A percentile compares a stretch with the other conserved stretches of the same genome.
These are phyloP conservation scores for Populus deltoides DNA, from an alignment of 345 rosid genomes.

Conservation along the genomic window DNA sequence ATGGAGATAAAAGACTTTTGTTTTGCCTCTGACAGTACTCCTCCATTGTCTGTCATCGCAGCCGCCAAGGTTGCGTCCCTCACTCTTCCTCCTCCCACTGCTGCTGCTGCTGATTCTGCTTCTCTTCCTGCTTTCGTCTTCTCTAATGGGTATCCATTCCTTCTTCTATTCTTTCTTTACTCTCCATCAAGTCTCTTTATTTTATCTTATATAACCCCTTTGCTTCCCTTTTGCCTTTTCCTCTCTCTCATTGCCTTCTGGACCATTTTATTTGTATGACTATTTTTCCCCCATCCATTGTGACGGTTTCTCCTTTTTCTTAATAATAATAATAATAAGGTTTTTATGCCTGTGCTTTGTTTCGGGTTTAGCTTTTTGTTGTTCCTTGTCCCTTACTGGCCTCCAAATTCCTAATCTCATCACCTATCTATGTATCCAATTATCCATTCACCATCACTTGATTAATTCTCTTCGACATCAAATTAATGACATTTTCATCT, in stretches of 20 bases:
- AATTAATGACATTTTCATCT: not conserved
- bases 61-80: slow-evolving; percentile 53
- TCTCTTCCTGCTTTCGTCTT: slow-evolving; percentile 42
- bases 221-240: too few species aligned
- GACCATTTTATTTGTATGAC: too few species aligned
- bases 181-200: not conserved
- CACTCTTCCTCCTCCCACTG: slow-evolving; percentile 26
- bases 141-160: slow-evolving; percentile 55
- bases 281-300: too few species aligned
- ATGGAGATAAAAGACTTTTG: slow-evolving; percentile 48
- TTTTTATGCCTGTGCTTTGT: not conserved
- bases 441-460: too few species aligned
- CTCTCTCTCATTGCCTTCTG: too few species aligned
- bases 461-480: too few species aligned
- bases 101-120: slow-evolving; percentile 29
- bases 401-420: too few species aligned
- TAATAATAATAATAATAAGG: too few species aligned
- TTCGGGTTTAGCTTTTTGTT: not conserved
- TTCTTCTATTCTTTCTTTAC: not conserved
- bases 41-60: slow-evolving; percentile 58
- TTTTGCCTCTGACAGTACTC: slow-evolving; percentile 46
- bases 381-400: not conserved
- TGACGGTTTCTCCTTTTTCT: too few species aligned
- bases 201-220: too few species aligned
- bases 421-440: too few species aligned